phyloP scores from a whole-genome alignment of 225 moss, liverwort and hornwort genomes.

The Physcomitrellopsis africana region DNA sequence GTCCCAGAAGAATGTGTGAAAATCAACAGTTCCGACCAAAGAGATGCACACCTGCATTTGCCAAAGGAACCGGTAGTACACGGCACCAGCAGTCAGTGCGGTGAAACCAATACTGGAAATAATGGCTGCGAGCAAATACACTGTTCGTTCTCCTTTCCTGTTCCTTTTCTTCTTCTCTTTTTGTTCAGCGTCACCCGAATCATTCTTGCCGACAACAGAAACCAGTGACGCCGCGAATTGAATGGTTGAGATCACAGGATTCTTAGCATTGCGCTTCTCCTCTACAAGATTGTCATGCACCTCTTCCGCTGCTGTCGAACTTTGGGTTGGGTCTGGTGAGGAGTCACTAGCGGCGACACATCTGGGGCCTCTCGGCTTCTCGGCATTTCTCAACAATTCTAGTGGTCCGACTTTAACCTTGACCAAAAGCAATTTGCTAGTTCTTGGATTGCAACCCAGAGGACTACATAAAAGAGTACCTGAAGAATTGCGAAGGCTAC shows the following conservation, averaged over 20 bases:
- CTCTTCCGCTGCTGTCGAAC: constrained; percentile 1
- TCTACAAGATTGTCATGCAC: neutral
- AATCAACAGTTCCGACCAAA: neutral
- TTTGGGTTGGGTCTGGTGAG: constrained; percentile 27
- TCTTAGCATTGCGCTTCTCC: neutral
- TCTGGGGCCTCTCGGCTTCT: neutral
- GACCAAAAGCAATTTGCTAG: neutral
- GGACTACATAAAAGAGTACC: constrained; percentile 19
- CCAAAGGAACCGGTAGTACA: constrained; percentile 85
- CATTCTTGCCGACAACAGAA: constrained; percentile 25
- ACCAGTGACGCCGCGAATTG: constrained; percentile 38
- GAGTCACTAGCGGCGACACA: constrained; percentile 20
- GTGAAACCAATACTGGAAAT: constrained; percentile 79
- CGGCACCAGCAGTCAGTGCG: constrained; percentile 60
- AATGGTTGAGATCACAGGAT: constrained; percentile 3
- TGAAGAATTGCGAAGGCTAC: constrained; percentile 7
- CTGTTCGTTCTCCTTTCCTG: constrained; percentile 51
- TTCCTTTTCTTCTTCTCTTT: constrained; percentile 35
- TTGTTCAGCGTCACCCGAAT: neutral
- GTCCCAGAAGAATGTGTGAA: neutral
- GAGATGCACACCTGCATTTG: constrained; percentile 63
- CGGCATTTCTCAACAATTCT: neutral
- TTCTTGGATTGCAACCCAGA: constrained; percentile 13
- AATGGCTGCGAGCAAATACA: constrained; percentile 74
- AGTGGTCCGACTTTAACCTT: neutral